Evolutionary conservation across 148 eudicot genomes (phyloP), one percentile per base, ranked within the genome.

Genomic region (Simmondsia chinensis): DNA sequence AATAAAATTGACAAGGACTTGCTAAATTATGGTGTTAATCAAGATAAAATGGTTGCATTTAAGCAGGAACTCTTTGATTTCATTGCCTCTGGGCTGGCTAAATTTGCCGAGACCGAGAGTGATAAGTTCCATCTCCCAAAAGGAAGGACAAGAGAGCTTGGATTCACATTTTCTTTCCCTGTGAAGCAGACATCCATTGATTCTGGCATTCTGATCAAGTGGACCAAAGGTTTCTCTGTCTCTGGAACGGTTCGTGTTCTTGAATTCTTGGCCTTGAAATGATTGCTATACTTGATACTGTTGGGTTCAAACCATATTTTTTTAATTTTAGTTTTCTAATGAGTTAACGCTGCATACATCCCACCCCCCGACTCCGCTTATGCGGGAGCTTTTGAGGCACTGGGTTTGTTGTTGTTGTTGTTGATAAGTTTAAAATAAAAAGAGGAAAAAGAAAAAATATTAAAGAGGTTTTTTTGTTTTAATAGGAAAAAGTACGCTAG

Each of bases 181-280:
- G 87, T 81, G 46, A 81, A 66, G 59, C 95, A 86, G 46, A 81
- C 81, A 1, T 77, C 91, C 13, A 73, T 86, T 21, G 78, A 75
- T 36, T 68, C 86, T 3, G 89, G 95, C 35, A 73, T 73, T 19
- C 48, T 85, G 15, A 86, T 86, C 61, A 81, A 78, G 36, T 86
- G 91, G 95, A 86, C 91, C 9, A 86, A 86, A 59, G 95, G 91
- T 13, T 85, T 86, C 54, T 56, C 80, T 0, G 82, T 81, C 50
- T 69, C 85, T 26, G 86, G 76, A 58, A 64, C 85, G 55, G 93
- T 82, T 59, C 21, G 78, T 57, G 7, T 43, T n/a, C n/a, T n/a
- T n/a, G n/a, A n/a, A n/a, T n/a, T n/a, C n/a, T n/a, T n/a, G n/a
- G n/a, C n/a, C n/a, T n/a, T n/a, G n/a, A n/a, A n/a, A n/a, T n/a